Evolutionary conservation across 148 eudicot species (phyloP).

Genomic region (Rhododendron griersonianum): DNA sequence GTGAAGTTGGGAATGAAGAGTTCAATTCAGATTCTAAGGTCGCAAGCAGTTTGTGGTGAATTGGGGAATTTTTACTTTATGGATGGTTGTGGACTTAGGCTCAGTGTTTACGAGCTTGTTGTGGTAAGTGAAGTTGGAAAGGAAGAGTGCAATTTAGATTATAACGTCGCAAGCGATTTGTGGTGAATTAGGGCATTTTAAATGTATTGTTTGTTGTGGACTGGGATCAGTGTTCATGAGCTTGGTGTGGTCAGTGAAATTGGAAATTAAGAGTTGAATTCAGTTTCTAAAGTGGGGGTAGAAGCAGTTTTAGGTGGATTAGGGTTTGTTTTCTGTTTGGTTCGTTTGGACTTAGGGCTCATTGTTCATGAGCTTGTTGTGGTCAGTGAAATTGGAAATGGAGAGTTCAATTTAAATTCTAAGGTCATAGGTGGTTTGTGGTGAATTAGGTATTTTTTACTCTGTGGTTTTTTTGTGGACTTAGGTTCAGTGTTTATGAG

Average conservation of each 20-base stretch:
- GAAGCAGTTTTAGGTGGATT: background rate
- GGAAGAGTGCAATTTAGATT: background rate
- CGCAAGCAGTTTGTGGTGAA: background rate
- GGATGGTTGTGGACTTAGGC: background rate
- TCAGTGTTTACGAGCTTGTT: background rate
- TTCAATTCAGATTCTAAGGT: background rate
- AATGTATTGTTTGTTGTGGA: too few relatives aligned
- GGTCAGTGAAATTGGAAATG: background rate
- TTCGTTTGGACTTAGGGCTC: background rate
- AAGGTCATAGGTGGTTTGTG: background rate
- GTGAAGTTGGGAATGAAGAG: background rate
- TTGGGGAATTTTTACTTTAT: background rate
- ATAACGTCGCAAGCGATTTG: too few relatives aligned
- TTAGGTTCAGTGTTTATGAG: background rate
- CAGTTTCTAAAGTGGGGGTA: background rate
- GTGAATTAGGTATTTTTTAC: background rate
- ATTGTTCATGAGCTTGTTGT: background rate
- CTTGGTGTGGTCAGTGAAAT: too few relatives aligned
- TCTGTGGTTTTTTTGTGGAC: background rate
- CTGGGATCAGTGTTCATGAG: too few relatives aligned
- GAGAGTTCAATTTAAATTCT: background rate
- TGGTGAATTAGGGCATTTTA: too few relatives aligned
- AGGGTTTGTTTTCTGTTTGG: background rate
- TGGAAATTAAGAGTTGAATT: background rate
- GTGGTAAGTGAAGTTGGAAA: background rate